phyloP scores from a whole-genome alignment of 1,284 basidiomycete genomes.

The Cutaneotrichosporon sp. region DNA sequence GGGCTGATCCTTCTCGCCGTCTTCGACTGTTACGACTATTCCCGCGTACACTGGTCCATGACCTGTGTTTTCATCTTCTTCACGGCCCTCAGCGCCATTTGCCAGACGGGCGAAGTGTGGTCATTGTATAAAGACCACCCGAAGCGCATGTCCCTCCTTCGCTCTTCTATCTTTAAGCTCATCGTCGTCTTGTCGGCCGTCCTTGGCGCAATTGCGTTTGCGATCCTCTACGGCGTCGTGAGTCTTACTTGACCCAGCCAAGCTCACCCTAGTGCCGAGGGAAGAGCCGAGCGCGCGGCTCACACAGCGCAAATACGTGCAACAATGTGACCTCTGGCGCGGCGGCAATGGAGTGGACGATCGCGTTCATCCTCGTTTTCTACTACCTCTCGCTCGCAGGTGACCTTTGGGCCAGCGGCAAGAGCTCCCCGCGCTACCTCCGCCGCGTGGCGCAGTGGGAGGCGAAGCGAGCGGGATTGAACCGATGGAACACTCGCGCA shows the following conservation, averaged over 20 bases:
- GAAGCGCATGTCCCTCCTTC: slow-evolving; percentile 51
- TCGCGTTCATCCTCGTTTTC: slow-evolving; percentile 53
- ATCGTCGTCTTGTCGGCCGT: slow-evolving; percentile 54
- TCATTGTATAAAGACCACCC: slow-evolving; percentile 54
- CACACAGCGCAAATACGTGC: slow-evolving; percentile 41
- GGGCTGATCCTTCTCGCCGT: slow-evolving; percentile 55
- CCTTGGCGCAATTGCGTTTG: slow-evolving; percentile 55
- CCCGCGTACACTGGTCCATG: slow-evolving; percentile 56
- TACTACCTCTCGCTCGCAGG: slow-evolving; percentile 48
- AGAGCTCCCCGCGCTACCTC: slow-evolving; percentile 53
- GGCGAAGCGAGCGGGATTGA: slow-evolving; percentile 8
- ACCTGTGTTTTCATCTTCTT: slow-evolving; percentile 56
- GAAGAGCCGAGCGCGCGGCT: slow-evolving; percentile 20
- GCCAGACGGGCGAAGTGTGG: slow-evolving; percentile 56
- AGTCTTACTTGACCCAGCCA: slow-evolving; percentile 16
- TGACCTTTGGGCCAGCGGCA: slow-evolving; percentile 48
- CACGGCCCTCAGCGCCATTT: slow-evolving; percentile 55
- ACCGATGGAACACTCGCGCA: not conserved
- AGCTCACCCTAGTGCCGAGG: slow-evolving; percentile 38
- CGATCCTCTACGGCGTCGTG: slow-evolving; percentile 49
- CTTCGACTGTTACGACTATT: slow-evolving; percentile 53
- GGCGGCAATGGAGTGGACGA: slow-evolving; percentile 55
- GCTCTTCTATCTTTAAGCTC: slow-evolving; percentile 56
- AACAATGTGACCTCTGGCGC: slow-evolving; percentile 54
- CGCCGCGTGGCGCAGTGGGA: slow-evolving; percentile 50